Evolutionary conservation across 2,329 filamentous ascomycete genomes (phyloP).

Genomic region (Ilyonectria sp.): DNA sequence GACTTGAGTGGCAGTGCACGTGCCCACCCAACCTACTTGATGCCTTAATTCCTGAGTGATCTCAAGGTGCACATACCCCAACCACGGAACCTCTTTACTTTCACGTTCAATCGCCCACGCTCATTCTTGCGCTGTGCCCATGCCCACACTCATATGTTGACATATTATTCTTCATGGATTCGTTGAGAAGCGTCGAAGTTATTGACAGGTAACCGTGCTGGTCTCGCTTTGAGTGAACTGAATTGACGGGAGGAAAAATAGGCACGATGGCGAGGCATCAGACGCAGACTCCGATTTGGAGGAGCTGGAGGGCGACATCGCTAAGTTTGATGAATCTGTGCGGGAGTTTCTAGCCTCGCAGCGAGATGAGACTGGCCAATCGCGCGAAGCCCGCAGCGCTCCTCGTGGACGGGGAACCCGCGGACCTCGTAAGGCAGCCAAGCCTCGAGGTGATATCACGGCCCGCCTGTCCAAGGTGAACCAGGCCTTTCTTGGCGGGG

Average conservation of each 20-base stretch:
- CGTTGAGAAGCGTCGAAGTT: background rate
- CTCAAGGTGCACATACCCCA: background rate
- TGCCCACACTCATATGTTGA: background rate
- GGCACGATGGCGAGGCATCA: conserved; percentile 50
- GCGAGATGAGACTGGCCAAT: conserved; percentile 45
- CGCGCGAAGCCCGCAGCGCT: conserved; percentile 38
- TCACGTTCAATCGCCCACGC: background rate
- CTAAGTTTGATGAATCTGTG: conserved; percentile 60
- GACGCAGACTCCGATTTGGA: conserved; percentile 63
- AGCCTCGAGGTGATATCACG: conserved; percentile 81
- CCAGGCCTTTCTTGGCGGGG: conserved; percentile 74
- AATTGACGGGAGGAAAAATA: conserved; percentile 26
- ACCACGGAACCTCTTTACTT: background rate
- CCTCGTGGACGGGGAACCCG: conserved; percentile 52
- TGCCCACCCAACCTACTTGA: background rate
- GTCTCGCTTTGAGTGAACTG: background rate
- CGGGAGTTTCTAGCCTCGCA: conserved; percentile 58
- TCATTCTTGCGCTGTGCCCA: background rate
- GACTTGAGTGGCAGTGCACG: background rate
- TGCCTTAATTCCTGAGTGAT: background rate
- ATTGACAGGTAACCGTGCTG: conserved; percentile 6
- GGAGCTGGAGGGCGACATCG: conserved; percentile 61
- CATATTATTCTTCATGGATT: conserved; percentile 9
- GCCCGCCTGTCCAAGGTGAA: conserved; percentile 77
- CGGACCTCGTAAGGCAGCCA: conserved; percentile 73